These are phyloP conservation scores for Whalleya microplaca DNA, from an alignment of 2,329 filamentous ascomycete species.

Conservation along the genomic window DNA sequence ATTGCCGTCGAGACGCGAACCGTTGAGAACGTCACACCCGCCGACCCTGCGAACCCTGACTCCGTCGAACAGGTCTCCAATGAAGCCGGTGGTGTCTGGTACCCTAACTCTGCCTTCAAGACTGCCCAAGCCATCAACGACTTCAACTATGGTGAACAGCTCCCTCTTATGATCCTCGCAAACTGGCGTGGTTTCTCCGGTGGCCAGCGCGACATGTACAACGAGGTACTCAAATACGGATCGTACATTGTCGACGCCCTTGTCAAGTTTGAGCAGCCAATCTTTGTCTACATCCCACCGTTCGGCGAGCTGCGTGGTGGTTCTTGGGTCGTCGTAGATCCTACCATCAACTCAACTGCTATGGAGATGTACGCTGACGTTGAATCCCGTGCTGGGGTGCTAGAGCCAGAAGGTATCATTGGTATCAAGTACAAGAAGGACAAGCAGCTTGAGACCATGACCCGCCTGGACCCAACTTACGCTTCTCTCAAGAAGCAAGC, in stretches of 20 bases:
- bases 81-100: slow-evolving; percentile 99
- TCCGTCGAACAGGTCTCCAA: slow-evolving; percentile 94
- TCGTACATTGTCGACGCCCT: slow-evolving; percentile 98
- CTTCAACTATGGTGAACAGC: slow-evolving; percentile 98
- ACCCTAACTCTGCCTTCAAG: slow-evolving; percentile 99
- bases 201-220: slow-evolving; percentile 99
- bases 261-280: slow-evolving; percentile 96
- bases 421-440: slow-evolving; percentile 99
- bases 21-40: slow-evolving; percentile 94
- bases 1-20: slow-evolving; percentile 95
- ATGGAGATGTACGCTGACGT: slow-evolving; percentile 99
- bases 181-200: slow-evolving; percentile 99
- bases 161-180: slow-evolving; percentile 97
- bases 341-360: slow-evolving; percentile 91
- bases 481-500: slow-evolving; percentile 81
- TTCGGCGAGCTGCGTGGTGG: slow-evolving; percentile 96
- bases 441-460: slow-evolving; percentile 97
- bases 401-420: slow-evolving; percentile 97
- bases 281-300: slow-evolving; percentile 98
- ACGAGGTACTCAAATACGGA: slow-evolving; percentile 99
- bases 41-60: slow-evolving; percentile 96
- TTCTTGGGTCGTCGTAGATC: slow-evolving; percentile 98
- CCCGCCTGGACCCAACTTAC: slow-evolving; percentile 85
- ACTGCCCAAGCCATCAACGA: slow-evolving; percentile 98
- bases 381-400: slow-evolving; percentile 92